phyloP scores from a whole-genome alignment of 352 stramenopile species.

The Pythium pyrilobum region DNA sequence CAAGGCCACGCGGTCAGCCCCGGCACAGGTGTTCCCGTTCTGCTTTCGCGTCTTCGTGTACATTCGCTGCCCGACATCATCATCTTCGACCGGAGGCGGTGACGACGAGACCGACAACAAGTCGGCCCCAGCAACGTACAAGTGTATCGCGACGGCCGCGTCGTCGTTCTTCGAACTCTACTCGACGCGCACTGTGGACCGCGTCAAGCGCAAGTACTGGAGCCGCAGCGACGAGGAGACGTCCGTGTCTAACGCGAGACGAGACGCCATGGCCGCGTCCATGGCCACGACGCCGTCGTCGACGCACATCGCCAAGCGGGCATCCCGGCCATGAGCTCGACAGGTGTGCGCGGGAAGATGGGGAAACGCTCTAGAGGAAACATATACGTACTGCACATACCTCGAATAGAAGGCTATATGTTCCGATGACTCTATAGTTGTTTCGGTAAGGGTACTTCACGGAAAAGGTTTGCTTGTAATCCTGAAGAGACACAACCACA shows the following conservation, averaged over 20 bases:
- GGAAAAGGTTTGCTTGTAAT: too few species aligned
- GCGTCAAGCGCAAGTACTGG: slow-evolving; percentile 77
- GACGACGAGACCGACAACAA: neutral
- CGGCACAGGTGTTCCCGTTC: slow-evolving; percentile 83
- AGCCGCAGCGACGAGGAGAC: slow-evolving; percentile 4
- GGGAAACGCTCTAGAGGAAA: too few species aligned
- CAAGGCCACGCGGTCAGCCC: slow-evolving; percentile 74
- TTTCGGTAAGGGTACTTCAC: neutral
- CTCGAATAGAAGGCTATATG: slow-evolving; percentile 1
- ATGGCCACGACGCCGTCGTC: slow-evolving; percentile 11
- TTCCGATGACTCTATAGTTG: neutral
- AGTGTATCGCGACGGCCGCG: slow-evolving; percentile 46
- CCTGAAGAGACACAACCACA: neutral
- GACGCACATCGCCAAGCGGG: slow-evolving; percentile 9
- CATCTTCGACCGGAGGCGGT: neutral
- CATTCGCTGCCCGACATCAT: slow-evolving; percentile 12
- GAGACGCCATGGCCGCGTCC: neutral
- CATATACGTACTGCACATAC: too few species aligned
- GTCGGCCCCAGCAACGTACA: slow-evolving; percentile 18
- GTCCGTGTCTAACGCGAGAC: neutral
- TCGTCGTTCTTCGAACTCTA: slow-evolving; percentile 85
- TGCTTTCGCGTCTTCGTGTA: slow-evolving; percentile 83
- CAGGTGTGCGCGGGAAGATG: too few species aligned
- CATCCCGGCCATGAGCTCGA: neutral
- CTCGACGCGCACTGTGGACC: slow-evolving; percentile 79